These are phyloP conservation scores for Dentipellis fragilis DNA, from an alignment of 768 basidiomycete species.

Conservation along the genomic window DNA sequence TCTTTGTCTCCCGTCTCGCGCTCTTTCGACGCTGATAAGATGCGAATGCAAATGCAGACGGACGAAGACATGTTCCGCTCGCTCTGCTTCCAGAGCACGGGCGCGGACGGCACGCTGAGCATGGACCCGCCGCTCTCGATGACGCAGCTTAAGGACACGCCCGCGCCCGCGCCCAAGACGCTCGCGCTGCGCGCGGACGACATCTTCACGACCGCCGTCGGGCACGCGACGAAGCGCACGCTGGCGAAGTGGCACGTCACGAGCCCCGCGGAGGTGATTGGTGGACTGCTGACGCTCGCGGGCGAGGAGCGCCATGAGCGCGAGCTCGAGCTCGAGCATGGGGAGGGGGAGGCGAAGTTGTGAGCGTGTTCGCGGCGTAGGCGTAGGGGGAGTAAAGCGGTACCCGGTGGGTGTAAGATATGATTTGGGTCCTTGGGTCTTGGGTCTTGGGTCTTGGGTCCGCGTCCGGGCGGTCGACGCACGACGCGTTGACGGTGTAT, in stretches of 20 bases:
- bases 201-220: conserved; percentile 91
- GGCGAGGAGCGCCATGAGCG: conserved; percentile 11
- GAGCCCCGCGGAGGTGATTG: conserved; percentile 77
- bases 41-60: conserved; percentile 39
- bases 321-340: not conserved
- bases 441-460: too few relatives aligned
- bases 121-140: conserved; percentile 50
- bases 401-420: too few relatives aligned
- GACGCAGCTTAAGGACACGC: conserved; percentile 26
- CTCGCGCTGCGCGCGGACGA: conserved; percentile 57
- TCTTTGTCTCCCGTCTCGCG: not conserved
- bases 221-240: conserved; percentile 81
- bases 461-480: too few relatives aligned
- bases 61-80: conserved; percentile 99
- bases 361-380: too few relatives aligned
- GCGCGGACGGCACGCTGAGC: conserved; percentile 12
- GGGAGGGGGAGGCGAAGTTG: conserved; percentile 8
- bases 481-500: too few relatives aligned
- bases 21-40: not conserved
- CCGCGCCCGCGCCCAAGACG: conserved; percentile 37
- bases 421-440: too few relatives aligned
- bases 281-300: conserved; percentile 61
- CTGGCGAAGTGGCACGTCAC: conserved; percentile 90
- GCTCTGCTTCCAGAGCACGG: conserved; percentile 41
- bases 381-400: too few relatives aligned